Evolutionary conservation across 2,329 filamentous ascomycete genomes (phyloP).

Genomic region (Emmonsiellopsis sp.): DNA sequence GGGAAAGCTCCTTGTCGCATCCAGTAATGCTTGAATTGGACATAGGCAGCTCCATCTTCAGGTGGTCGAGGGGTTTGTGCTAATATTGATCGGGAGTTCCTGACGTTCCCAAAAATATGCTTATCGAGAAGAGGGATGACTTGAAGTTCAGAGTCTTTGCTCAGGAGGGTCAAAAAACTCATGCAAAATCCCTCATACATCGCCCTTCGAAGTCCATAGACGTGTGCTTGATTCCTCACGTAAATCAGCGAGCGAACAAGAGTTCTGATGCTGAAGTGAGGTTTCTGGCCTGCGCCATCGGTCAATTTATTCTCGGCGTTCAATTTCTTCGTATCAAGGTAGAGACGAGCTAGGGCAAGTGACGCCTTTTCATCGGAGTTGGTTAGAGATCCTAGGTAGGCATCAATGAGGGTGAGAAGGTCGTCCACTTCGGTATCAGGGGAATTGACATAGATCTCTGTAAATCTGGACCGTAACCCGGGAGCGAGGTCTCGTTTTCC

Average conservation of each 20-base stretch:
- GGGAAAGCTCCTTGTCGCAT: slow-evolving; percentile 63
- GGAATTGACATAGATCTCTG: slow-evolving; percentile 86
- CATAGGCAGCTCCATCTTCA: slow-evolving; percentile 64
- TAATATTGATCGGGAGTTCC: slow-evolving; percentile 62
- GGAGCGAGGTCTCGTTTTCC: slow-evolving; percentile 90
- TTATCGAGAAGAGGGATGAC: slow-evolving; percentile 72
- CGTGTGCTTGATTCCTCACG: slow-evolving; percentile 70
- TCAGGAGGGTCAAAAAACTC: slow-evolving; percentile 88
- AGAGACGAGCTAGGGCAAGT: slow-evolving; percentile 74
- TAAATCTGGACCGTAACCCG: slow-evolving; percentile 84
- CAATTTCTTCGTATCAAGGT: slow-evolving; percentile 75
- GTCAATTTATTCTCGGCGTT: slow-evolving; percentile 76
- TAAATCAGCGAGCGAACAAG: slow-evolving; percentile 84
- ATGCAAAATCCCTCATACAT: slow-evolving; percentile 95
- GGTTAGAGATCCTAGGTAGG: slow-evolving; percentile 67
- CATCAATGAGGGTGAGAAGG: slow-evolving; percentile 75
- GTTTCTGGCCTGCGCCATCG: slow-evolving; percentile 89
- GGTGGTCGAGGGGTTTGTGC: slow-evolving; percentile 70
- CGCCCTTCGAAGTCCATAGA: slow-evolving; percentile 76
- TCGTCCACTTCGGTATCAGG: slow-evolving; percentile 83
- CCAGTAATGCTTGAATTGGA: slow-evolving; percentile 87
- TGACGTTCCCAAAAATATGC: slow-evolving; percentile 63
- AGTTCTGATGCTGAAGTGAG: slow-evolving; percentile 93
- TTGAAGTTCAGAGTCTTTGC: slow-evolving; percentile 68
- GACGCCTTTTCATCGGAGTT: slow-evolving; percentile 64